Percentiles rank a stretch among this genome's conserved stretches.
Conservation (phyloP, 164 flowering plant genomes). For the Magnolia sinica region DNA sequence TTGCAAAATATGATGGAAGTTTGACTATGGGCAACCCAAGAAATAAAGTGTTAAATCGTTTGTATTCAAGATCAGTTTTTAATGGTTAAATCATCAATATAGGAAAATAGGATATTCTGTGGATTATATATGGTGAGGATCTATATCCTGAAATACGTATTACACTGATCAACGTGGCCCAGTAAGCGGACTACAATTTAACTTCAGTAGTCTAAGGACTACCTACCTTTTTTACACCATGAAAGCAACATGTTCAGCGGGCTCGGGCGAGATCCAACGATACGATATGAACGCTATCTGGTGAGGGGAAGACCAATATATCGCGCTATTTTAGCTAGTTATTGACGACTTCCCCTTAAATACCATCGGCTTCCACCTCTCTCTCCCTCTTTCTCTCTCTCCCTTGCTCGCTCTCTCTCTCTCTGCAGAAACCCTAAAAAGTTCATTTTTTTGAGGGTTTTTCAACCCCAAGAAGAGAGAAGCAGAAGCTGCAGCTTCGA, state of each 20-base stretch:
- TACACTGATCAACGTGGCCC: not conserved
- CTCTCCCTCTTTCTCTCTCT: not conserved
- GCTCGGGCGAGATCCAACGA: not conserved
- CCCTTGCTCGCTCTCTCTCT: not conserved
- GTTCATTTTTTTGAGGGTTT: not conserved
- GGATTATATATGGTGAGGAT: no score
- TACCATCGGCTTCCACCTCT: constrained; percentile 1
- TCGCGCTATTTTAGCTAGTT: not conserved
- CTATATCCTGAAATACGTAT: no score
- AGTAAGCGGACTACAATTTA: not conserved
- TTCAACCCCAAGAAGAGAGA: not conserved
- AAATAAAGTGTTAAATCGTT: no score
- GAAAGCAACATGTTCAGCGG: not conserved
- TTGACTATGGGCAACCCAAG: no score
- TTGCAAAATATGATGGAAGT: no score
- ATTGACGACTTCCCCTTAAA: not conserved
- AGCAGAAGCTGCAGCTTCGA: not conserved
- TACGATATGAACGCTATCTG: not conserved
- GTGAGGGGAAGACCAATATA: not conserved
- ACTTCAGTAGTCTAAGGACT: not conserved
- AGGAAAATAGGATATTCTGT: no score
- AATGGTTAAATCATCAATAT: no score
- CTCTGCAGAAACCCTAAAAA: not conserved
- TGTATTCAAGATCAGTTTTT: no score
- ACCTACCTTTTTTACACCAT: not conserved